These are phyloP conservation scores for Glaciozyma martinii DNA, from an alignment of 768 basidiomycete species.

Conservation along the genomic window DNA sequence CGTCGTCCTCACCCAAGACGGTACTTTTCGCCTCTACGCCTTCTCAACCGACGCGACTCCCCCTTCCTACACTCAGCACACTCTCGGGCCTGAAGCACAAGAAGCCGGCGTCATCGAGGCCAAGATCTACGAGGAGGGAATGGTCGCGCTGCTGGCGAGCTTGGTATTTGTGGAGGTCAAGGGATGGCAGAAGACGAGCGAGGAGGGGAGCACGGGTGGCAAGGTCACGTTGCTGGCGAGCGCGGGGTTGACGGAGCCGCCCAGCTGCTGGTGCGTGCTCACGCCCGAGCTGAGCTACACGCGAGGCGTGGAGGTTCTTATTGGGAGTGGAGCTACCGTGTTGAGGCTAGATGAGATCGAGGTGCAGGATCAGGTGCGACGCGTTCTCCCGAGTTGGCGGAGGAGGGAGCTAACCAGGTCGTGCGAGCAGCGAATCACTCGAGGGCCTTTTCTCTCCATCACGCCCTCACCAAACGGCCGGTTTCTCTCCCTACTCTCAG, in stretches of 20 bases:
- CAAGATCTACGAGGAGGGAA: conserved; percentile 70
- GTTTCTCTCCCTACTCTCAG: conserved; percentile 66
- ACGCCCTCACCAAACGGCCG: conserved; percentile 90
- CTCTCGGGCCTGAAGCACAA: conserved; percentile 68
- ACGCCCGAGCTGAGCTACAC: conserved; percentile 83
- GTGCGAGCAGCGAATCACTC: conserved; percentile 54
- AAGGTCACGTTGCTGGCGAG: conserved; percentile 14
- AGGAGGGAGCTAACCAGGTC: neutral
- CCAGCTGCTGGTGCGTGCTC: conserved; percentile 76
- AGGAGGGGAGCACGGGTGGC: conserved; percentile 1
- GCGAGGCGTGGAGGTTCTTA: conserved; percentile 77
- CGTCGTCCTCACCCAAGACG: conserved; percentile 81
- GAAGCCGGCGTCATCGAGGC: conserved; percentile 71
- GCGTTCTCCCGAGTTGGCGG: neutral
- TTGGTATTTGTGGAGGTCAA: conserved; percentile 74
- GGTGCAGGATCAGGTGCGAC: conserved; percentile 57
- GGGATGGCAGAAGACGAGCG: conserved; percentile 50
- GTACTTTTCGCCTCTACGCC: conserved; percentile 71
- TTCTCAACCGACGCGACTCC: conserved; percentile 14
- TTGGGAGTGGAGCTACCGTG: conserved; percentile 72
- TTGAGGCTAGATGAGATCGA: conserved; percentile 82
- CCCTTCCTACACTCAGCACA: conserved; percentile 67
- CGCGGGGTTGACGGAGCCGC: conserved; percentile 64
- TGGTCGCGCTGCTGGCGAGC: conserved; percentile 73
- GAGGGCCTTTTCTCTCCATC: conserved; percentile 80